Evolutionary conservation across 169 alveolate species (phyloP).

Genomic region (Plasmodium fragile): DNA sequence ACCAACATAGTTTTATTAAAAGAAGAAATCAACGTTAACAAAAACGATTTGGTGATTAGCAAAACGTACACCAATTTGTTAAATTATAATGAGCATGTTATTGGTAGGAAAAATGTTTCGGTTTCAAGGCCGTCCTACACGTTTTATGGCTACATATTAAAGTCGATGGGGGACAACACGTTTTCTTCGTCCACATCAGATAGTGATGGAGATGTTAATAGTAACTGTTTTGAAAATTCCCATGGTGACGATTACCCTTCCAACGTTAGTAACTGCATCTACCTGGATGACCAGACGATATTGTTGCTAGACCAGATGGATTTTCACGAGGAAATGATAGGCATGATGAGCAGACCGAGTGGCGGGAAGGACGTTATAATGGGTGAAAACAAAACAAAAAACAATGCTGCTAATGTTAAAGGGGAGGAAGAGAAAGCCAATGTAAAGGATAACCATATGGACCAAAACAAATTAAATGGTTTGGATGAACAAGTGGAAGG

Average conservation of each 20-base stretch:
- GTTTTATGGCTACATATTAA: conserved; percentile 75
- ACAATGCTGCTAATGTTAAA: not conserved
- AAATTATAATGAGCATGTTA: conserved; percentile 78
- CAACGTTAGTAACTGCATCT: conserved; percentile 5
- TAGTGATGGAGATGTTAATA: not conserved
- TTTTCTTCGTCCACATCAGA: not conserved
- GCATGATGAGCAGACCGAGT: not conserved
- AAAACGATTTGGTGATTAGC: conserved; percentile 79
- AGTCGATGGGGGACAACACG: not conserved
- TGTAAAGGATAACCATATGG: not conserved
- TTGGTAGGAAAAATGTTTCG: conserved; percentile 78
- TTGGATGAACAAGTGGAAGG: not conserved
- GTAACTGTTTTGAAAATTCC: not conserved
- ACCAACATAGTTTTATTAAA: conserved; percentile 83
- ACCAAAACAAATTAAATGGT: not conserved
- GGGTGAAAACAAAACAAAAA: not conserved
- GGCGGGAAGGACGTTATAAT: not conserved
- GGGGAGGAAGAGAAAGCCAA: not conserved
- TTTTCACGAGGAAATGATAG: conserved; percentile 13
- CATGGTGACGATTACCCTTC: not conserved
- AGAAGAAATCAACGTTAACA: conserved; percentile 78
- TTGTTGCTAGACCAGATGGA: conserved; percentile 31
- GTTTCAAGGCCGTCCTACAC: conserved; percentile 86
- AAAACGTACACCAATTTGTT: conserved; percentile 82
- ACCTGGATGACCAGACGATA: conserved; percentile 51